Evolutionary conservation across 345 rosid genomes (phyloP), one percentile per base, ranked within the genome.

Genomic region (Zanthoxylum bungeanum): DNA sequence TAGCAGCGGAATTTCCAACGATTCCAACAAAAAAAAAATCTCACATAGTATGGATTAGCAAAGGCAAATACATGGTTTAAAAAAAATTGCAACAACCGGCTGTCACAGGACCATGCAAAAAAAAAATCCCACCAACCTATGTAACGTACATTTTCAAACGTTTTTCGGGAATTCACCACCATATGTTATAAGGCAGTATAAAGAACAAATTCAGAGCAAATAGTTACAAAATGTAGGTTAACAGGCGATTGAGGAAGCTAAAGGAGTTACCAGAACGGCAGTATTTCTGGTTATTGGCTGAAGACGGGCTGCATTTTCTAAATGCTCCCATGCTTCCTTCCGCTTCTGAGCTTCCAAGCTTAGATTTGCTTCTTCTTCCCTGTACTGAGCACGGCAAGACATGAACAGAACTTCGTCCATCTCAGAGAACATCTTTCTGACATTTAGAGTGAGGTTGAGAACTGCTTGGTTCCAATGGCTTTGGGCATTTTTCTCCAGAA

Each of bases 401-500:
- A 80, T 51, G 83, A 84, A 93, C 74, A 93, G 71, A 28, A 62
- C 68, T 5, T 84, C 93, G 17, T 93, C 98, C 92, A 91, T 93
- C 75, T 93, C 97, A 0, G 85, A 77, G 78, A 93, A 87, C 96
- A 91, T 82, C 67, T 87, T 91, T 33, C 87, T 76, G 28, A 93
- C 84, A 46, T 87, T 89, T 59, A 84, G 73, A 59, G 92, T 89
- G 36, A 89, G 73, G 83, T 88, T 89, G 27, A 85, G 87, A 72
- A 93, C 97, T 0, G 90, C 85, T 12, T 78, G 98, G 81, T 93
- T 93, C 98, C 98, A 93, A 75, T 93, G 97, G 76, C 39, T 78
- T 11, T 69, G 85, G 14, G 83, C 80, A 55, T 93, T 93, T 86
- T 80, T 89, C 80, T 93, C 98, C n/a, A 93, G 59, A 21, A 91